Evolutionary conservation across 768 basidiomycete species (phyloP).

Genomic region (Russula olivacea): DNA sequence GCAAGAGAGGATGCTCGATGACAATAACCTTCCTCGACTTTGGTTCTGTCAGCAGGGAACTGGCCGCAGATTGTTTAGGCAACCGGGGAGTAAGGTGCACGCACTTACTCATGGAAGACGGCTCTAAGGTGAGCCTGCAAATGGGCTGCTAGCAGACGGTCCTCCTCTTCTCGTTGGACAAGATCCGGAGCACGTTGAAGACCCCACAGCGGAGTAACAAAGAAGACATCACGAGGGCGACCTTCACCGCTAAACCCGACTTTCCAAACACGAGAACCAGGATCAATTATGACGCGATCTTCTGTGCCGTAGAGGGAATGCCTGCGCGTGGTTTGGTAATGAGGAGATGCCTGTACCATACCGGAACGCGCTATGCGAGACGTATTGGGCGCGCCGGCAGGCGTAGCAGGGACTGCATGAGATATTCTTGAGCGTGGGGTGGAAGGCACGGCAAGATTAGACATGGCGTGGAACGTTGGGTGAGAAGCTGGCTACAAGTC

Average conservation of each 20-base stretch:
- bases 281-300: constrained; percentile 91
- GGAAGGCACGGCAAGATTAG: constrained; percentile 7
- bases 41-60: constrained; percentile 89
- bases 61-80: constrained; percentile 33
- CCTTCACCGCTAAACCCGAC: constrained; percentile 97
- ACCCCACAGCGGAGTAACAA: constrained; percentile 53
- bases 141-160: constrained; percentile 60
- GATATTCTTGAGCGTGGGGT: constrained; percentile 18
- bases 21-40: constrained; percentile 93
- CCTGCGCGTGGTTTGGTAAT: constrained; percentile 76
- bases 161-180: constrained; percentile 63
- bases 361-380: constrained; percentile 26
- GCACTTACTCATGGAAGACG: constrained; percentile 78
- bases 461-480: background rate
- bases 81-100: constrained; percentile 14
- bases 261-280: constrained; percentile 92
- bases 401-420: constrained; percentile 28
- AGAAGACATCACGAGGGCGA: constrained; percentile 82
- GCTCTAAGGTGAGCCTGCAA: constrained; percentile 64
- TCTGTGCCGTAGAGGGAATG: constrained; percentile 97
- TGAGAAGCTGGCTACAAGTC: background rate
- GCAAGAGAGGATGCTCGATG: constrained; percentile 83
- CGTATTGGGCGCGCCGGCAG: constrained; percentile 38
- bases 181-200: constrained; percentile 50
- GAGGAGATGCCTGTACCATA: constrained; percentile 67